Base-by-base conservation (phyloP, 495 filamentous ascomycete species). In the Neurospora sp. region DNA sequence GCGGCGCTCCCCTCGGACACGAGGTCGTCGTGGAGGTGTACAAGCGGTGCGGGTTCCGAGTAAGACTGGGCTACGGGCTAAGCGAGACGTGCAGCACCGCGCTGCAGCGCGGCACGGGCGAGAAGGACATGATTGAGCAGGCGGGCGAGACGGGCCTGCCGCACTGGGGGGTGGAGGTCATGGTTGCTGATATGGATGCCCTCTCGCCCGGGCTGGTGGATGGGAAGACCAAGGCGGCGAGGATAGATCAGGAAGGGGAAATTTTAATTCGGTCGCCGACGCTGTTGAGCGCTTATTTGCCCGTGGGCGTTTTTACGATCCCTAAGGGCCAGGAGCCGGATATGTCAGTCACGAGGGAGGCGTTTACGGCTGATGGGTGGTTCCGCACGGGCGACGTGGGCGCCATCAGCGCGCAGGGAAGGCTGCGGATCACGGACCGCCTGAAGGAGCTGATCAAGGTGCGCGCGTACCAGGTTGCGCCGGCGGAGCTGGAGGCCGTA, bases 371-470 rank as follows among this genome's bases (percentile, higher is more conserved):
- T 1, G 87, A 89, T 4, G 87, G 89, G 1, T 92, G 83, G 78
- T 79, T 93, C 72, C 87, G 88, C 47, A 92, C 91, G 0, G 90
- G 91, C 0, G 91, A 93, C 47, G 86, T 90, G n/a, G 91, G 88
- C 16, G 78, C 82, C 31, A 83, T 90, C 27, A 85, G 88, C 27
- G 76, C 73, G 42, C 82, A 88, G 39, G 90, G 90, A 22, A 87
- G 91, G 74, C 81, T 94, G 69, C 83, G 86, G 31, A 93, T 96
- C 69, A 90, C 88, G 1, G 93, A 94, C 69, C 85, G 93, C 0
- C 89, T 94, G 71, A 93, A 93, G 83, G 90, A 92, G 80, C 85
- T 92, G 83, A 92, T 93, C 78, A 92, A 93, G 78, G 90, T 92
- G 27, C 91, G 91, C 73, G 91, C 90, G 4, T 89, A 90, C 73